Evolutionary conservation across 176 grass and related monocot species (phyloP).

Genomic region (Aegilops bicornis): DNA sequence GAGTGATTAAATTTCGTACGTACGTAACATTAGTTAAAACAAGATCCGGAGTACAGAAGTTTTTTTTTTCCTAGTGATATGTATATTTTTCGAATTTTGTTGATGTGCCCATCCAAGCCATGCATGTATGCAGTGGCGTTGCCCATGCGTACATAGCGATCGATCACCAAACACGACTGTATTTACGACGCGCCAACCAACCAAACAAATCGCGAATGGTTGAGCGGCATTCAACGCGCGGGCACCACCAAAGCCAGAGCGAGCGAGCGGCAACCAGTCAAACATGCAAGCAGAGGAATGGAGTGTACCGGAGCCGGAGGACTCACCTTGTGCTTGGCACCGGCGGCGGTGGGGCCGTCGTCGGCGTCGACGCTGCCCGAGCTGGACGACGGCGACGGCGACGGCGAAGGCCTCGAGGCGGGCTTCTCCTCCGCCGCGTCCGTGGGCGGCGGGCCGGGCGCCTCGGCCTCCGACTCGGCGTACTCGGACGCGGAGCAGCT

Average conservation of each 20-base stretch:
- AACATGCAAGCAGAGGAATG: background rate
- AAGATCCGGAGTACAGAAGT: too few species aligned
- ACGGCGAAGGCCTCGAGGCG: background rate
- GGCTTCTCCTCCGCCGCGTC: background rate
- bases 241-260: background rate
- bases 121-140: background rate
- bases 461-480: background rate
- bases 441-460: background rate
- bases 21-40: too few species aligned
- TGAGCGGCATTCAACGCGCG: constrained; percentile 29
- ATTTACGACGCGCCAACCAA: constrained; percentile 34
- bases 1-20: too few species aligned
- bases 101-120: too few species aligned
- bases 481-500: constrained; percentile 52
- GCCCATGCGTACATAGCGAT: constrained; percentile 23
- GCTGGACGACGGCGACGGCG: background rate
- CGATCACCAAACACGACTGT: constrained; percentile 18
- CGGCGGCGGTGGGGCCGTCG: background rate
- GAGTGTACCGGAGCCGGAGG: background rate
- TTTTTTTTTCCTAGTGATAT: too few species aligned
- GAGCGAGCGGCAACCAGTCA: background rate
- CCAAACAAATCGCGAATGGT: constrained; percentile 20
- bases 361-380: background rate
- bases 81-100: background rate
- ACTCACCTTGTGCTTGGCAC: constrained; percentile 38